Evolutionary conservation across 2,329 filamentous ascomycete genomes (phyloP), one percentile per base, ranked within the genome.

Genomic region (Penicillium paneum): DNA sequence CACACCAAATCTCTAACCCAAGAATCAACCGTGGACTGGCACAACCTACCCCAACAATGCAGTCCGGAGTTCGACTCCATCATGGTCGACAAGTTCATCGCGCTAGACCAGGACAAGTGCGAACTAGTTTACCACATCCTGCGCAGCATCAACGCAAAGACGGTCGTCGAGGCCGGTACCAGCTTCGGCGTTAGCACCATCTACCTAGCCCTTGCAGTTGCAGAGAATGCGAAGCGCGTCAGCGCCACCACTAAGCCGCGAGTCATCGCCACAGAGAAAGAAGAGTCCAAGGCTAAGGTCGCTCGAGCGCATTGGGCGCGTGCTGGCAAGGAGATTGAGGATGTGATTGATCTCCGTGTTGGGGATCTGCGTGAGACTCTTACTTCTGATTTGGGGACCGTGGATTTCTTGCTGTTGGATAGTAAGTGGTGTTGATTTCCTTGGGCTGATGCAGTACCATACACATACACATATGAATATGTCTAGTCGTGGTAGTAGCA

Each of bases 121-220:
- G 72, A 78, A 3, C 75, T 84, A 36, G 69, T 83, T 1, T 86
- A 86, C 65, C 78, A 81, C 17, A 73, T 86, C 0, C 64, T 78
- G 3, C 75, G 76, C 3, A 72, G 77, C 11, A 79, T 70, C 10
- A 74, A 77, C 1, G 83, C 83, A 0, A 72, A 71, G 1, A 76
- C 76, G 39, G 71, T 85, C 21, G 78, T 86, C 35, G 83, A 87
- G 63, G 83, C 81, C 0, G 84, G 83, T 1, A 86, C 84, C 0
- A 81, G 78, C 39, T 86, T 83, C 54, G 84, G 84, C 2, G 78
- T 87, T 1, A 83, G 79, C 52, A 86, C 83, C 0, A 83, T 86
- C 41, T 87, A 85, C 55, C 76, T 86, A 2, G 82, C 83, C 0
- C 71, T 86, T 2, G 84, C 82, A 0, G 80, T 82, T 0, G 75